Evolutionary conservation across 352 stramenopile genomes (phyloP), one percentile per base, ranked within the genome.

Genomic region (Globisporangium paddicum): DNA sequence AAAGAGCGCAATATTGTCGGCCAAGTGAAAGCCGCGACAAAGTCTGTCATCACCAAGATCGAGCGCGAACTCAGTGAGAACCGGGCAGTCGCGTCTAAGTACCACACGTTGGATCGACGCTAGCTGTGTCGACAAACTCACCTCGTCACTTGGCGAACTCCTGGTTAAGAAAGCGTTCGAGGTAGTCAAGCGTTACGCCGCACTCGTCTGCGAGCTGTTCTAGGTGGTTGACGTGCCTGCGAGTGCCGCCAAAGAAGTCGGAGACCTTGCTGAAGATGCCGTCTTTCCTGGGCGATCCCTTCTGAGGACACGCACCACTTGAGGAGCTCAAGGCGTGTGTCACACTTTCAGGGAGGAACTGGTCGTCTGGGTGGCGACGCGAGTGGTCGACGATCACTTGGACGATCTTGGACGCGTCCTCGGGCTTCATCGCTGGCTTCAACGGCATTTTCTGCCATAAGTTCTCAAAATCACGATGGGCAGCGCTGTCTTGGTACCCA

Each of bases 1-100:
- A 66, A 80, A 28, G 74, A 86, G 46, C 67, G 79, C 19, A 73
- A 89, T 54, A 51, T 87, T 0, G 61, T 86, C 0, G 77, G 76
- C 4, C 83, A 87, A 47, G 63, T 77, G 21, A 85, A 82, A 42
- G 58, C 65, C 13, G 62, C 58, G 1, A 80, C 69, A 3, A 86
- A 89, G 28, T 61, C 68, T 5, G 69, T 71, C 10, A 66, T 93
- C 16, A 56, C 46, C 6, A 77, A 77, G n/a, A 86, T 88, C 30
- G 76, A 90, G 50, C 38, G 73, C 1, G 67, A 79, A 8, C 62
- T 93, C 0, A 62, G 58, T 0, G 62, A 72, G 7, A 75, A 88
- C 38, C 73, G 83, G 6, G 59, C 62, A 0, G 65, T 69, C 3
- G 79, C 73, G 2, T 70, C 77, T 18, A 83, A 82, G 35, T 90